These are phyloP conservation scores for Penicillium argentinense DNA, from an alignment of 495 filamentous ascomycete genomes.

Conservation along the genomic window DNA sequence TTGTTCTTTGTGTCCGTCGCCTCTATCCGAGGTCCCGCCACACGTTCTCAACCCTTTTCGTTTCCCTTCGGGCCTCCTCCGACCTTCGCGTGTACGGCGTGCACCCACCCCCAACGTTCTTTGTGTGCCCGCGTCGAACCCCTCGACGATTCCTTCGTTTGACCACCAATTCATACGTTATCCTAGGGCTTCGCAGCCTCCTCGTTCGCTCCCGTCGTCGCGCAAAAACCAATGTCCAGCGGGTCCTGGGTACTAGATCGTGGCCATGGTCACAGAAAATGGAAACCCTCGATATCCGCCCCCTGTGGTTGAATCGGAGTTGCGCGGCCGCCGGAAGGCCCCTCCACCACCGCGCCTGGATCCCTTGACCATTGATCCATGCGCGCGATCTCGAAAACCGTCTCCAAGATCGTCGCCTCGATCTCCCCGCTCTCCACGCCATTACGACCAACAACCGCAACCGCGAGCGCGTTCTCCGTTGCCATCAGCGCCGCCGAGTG, in stretches of 20 bases:
- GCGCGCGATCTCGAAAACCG: conserved; percentile 27
- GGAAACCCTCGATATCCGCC: conserved; percentile 39
- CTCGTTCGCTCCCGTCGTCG: conserved; percentile 5
- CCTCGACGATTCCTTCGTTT: neutral
- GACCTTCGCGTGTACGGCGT: conserved; percentile 7
- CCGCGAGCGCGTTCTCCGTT: conserved; percentile 32
- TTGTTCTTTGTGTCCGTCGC: neutral
- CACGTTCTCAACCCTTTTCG: conserved; percentile 5
- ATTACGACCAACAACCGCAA: no score
- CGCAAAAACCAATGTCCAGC: conserved; percentile 47
- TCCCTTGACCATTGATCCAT: conserved; percentile 34
- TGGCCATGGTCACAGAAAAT: conserved; percentile 55
- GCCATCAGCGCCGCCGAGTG: conserved; percentile 16
- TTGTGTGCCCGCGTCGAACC: neutral
- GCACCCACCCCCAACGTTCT: neutral
- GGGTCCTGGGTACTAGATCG: conserved; percentile 40
- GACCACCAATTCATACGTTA: no score
- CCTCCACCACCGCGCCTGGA: conserved; percentile 36
- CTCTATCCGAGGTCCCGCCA: neutral
- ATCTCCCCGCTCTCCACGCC: conserved; percentile 18
- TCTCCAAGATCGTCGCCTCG: conserved; percentile 23
- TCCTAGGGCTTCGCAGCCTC: no score
- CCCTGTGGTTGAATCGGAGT: conserved; percentile 33
- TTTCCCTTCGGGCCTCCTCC: conserved; percentile 1
- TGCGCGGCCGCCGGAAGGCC: conserved; percentile 34